A percentile compares a stretch with the other conserved stretches of the same genome.
phyloP scores from a whole-genome alignment of 2,329 filamentous ascomycete genomes.

The Juglanconis juglandina region DNA sequence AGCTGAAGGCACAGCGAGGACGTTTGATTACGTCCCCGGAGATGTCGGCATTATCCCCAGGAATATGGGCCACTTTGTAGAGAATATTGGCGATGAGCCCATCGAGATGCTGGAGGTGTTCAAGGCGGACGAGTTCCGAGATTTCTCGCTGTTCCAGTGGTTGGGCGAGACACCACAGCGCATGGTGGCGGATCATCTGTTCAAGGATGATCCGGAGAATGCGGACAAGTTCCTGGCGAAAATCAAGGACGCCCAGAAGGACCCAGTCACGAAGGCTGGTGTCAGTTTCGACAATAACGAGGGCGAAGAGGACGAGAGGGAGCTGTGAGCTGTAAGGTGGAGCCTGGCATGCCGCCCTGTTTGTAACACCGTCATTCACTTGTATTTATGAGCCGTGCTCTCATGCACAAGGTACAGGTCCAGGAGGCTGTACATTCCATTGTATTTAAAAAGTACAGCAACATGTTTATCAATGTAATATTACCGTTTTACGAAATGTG shows the following conservation, averaged over 20 bases:
- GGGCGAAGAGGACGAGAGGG: constrained; percentile 7
- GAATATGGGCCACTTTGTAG: constrained; percentile 78
- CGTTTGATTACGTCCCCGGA: constrained; percentile 72
- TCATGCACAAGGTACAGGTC: too few relatives aligned
- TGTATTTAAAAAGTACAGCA: too few relatives aligned
- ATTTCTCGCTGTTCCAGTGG: constrained; percentile 74
- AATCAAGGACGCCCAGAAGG: constrained; percentile 60
- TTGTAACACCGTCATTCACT: too few relatives aligned
- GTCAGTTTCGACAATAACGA: constrained; percentile 14
- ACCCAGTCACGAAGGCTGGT: constrained; percentile 43
- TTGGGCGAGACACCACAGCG: constrained; percentile 67
- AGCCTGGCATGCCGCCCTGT: neutral
- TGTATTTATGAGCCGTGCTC: too few relatives aligned
- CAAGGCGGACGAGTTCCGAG: constrained; percentile 65
- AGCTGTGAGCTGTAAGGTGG: constrained; percentile 9
- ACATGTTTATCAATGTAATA: too few relatives aligned
- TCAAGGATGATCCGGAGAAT: constrained; percentile 57
- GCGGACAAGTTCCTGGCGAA: constrained; percentile 60
- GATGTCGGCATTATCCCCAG: constrained; percentile 74
- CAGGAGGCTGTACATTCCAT: too few relatives aligned
- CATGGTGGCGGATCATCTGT: constrained; percentile 64
- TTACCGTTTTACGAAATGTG: too few relatives aligned
- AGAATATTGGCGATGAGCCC: constrained; percentile 75
- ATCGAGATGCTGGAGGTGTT: constrained; percentile 76
- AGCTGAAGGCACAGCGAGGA: constrained; percentile 64